Evolutionary conservation across 805 yeast species (phyloP), one percentile per base, ranked within the genome.

Genomic region (Candida stauntonica): DNA sequence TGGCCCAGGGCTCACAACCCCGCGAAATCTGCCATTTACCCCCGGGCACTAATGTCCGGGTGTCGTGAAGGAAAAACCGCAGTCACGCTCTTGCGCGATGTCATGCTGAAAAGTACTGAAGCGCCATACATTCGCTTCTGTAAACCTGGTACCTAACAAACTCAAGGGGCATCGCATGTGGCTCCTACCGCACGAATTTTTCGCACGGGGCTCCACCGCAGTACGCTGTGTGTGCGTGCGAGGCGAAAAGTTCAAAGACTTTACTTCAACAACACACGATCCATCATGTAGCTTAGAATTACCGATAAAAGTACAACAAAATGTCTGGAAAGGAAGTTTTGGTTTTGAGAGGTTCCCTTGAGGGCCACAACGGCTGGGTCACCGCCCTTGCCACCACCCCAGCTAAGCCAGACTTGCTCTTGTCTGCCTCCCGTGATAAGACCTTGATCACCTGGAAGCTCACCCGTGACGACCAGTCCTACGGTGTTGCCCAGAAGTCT

Each of bases 311-410:
- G 30, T 19, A 41, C 15, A 17, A 26, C 24, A 63, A 47, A 59
- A 83, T 83, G 89, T 75, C 88, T 72, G 78, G 77, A 64, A 82
- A 78, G 73, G 97, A 89, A 86, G 95, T 89, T 81, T 81, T 91
- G 78, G 96, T 91, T 73, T 86, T 93, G 72, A 89, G 98, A 83
- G 99, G 98, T 72, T 86, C 98, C 81, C 84, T 93, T 70, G 97
- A 91, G 78, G 96, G 87, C 66, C 87, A 81, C 81, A 79, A 77
- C 73, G 87, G 87, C 66, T 91, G 98, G 98, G 99, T 93, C 66
- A 93, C 99, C 57, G 80, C 96, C 69, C 79, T 93, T 64, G 95
- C 98, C 73, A 93, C 98, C 75, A 82, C 95, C 68, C 84, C 88
- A 65, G 88, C 89, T 68, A 86, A 88, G 81, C 99, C 99, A 74